phyloP scores from a whole-genome alignment of 2,329 filamentous ascomycete genomes.

The Colletotrichum orbiculare region DNA sequence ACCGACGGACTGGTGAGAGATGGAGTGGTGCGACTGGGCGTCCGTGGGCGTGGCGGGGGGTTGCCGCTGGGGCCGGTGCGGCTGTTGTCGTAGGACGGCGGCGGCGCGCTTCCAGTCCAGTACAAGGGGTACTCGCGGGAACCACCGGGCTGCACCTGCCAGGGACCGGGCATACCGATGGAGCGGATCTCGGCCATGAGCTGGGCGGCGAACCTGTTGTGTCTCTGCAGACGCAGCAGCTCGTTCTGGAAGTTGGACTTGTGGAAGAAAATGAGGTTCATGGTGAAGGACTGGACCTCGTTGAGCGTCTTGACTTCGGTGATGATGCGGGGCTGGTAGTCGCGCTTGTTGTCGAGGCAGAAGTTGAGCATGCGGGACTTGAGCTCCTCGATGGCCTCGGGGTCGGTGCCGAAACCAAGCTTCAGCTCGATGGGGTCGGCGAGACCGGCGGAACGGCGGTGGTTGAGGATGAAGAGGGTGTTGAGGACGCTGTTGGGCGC shows the following conservation, averaged over 20 bases:
- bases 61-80: constrained; percentile 36
- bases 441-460: constrained; percentile 87
- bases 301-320: constrained; percentile 84
- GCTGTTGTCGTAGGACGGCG: constrained; percentile 48
- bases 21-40: constrained; percentile 38
- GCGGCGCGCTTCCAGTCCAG: constrained; percentile 51
- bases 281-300: constrained; percentile 84
- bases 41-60: constrained; percentile 31
- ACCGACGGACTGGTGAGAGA: constrained; percentile 41
- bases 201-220: constrained; percentile 94
- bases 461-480: constrained; percentile 93
- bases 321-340: constrained; percentile 87
- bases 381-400: constrained; percentile 84
- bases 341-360: constrained; percentile 85
- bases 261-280: constrained; percentile 98
- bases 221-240: constrained; percentile 84
- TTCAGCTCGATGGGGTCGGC: constrained; percentile 87
- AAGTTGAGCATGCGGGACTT: constrained; percentile 85
- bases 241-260: constrained; percentile 98
- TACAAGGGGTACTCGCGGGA: constrained; percentile 76
- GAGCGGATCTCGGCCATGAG: constrained; percentile 88
- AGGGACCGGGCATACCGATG: constrained; percentile 85
- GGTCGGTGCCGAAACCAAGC: constrained; percentile 88
- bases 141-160: constrained; percentile 70
- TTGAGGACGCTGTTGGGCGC: constrained; percentile 95